Conservation (phyloP, 495 filamentous ascomycete species). For the Hypomontagnella submonticulosa region DNA sequence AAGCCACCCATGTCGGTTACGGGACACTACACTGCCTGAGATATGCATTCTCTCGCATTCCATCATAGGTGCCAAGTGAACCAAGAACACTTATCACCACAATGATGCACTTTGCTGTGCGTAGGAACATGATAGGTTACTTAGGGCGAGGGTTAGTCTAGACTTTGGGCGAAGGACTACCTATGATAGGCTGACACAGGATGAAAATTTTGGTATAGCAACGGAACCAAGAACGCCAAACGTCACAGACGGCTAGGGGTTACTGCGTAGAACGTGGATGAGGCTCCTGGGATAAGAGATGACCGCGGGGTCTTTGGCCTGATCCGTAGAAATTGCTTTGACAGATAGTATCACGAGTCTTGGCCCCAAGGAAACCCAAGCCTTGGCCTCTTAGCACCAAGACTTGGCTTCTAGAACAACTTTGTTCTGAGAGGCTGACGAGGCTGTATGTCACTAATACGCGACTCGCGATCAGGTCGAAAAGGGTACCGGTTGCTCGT, state of each 20-base stretch:
- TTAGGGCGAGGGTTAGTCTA: constrained; percentile 18
- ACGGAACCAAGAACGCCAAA: constrained; percentile 35
- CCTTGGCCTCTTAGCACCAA: constrained; percentile 38
- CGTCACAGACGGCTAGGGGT: constrained; percentile 29
- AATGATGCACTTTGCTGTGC: constrained; percentile 28
- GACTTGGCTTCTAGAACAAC: constrained; percentile 26
- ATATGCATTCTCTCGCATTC: constrained; percentile 21
- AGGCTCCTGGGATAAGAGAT: constrained; percentile 34
- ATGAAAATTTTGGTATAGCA: constrained; percentile 9
- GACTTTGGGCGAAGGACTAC: not conserved
- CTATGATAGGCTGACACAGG: constrained; percentile 21
- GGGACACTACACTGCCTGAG: constrained; percentile 18
- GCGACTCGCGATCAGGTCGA: constrained; percentile 3
- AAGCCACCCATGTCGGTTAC: constrained; percentile 2
- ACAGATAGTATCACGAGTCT: constrained; percentile 16
- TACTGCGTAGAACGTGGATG: constrained; percentile 24
- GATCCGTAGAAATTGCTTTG: constrained; percentile 1
- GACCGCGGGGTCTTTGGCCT: constrained; percentile 16
- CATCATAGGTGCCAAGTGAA: constrained; percentile 40
- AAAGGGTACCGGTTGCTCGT: constrained; percentile 7
- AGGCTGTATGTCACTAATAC: constrained; percentile 7
- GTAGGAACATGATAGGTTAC: constrained; percentile 27
- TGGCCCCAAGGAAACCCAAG: constrained; percentile 31
- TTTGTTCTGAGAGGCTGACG: constrained; percentile 17
- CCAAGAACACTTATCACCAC: constrained; percentile 37